Evolutionary conservation across 75 land plant species (phyloP), one percentile per base, ranked within the genome.

Genomic region (Picea glauca): DNA sequence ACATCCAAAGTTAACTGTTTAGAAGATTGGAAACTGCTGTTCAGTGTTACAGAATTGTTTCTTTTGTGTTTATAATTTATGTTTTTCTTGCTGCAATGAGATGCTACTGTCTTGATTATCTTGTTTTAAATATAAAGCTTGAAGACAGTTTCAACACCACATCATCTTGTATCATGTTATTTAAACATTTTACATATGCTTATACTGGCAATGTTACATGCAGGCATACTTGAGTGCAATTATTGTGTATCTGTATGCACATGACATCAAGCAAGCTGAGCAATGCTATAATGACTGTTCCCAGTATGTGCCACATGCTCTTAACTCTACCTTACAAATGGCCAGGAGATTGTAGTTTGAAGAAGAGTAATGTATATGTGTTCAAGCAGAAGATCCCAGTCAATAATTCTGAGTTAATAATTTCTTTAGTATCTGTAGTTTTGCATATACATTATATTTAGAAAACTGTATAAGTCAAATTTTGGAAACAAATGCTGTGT

Each of bases 211-310:
- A 62, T 62, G 13, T 65, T 74, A 20, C 26, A 32, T 87, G 40
- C 90, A 96, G 99, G 98, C 96, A 79, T 94, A 94, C 77, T 85
- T 97, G 68, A 88, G 99, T 90, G 98, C 99, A 59, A 91, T 97
- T 23, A 84, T 97, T 63, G 93, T 95, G 67, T 90, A 97, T 73
- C 87, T 97, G 5, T 97, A 93, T 83, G 86, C 87, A 11, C 92
- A 95, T 79, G 98, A 95, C 83, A 84, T 93, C 62, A 83, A 87
- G 85, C 92, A 94, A 87, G 98, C 99, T 58, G 88, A 94, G 81
- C 94, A 94, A 62, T 97, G 99, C 85, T 87, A 90, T 74, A 91
- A 93, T 82, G 98, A 97, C 62, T 94, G 98, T 83, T 87, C 88
- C 18, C 91, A 90, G 99, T 96, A 79, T 91, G 99, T 89, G 60